Evolutionary conservation across 108 stramenopile genomes (phyloP).

Genomic region (Pseudonitzschia delicatissima): DNA sequence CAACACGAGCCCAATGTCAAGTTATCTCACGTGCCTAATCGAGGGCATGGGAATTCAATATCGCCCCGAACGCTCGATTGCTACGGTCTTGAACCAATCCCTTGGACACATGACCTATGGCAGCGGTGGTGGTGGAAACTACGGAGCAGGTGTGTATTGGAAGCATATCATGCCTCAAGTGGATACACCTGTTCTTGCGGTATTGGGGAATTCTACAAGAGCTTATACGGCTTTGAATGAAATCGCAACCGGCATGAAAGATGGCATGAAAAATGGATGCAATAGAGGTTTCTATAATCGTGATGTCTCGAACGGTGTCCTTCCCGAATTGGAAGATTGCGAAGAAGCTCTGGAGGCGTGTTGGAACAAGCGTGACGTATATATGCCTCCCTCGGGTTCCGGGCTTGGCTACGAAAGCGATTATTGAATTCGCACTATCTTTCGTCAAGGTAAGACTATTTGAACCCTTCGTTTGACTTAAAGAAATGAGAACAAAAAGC

Average conservation of each 20-base stretch:
- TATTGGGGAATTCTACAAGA: conserved; percentile 71
- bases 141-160: conserved; percentile 72
- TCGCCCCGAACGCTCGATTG: conserved; percentile 63
- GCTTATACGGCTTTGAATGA: conserved; percentile 40
- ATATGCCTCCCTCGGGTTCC: conserved; percentile 55
- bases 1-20: conserved; percentile 4
- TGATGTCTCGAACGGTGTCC: conserved; percentile 59
- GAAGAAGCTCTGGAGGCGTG: conserved; percentile 65
- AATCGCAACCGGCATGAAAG: conserved; percentile 45
- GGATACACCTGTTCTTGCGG: conserved; percentile 37
- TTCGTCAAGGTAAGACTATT: not conserved
- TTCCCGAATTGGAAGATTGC: conserved; percentile 78
- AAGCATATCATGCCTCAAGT: conserved; percentile 10
- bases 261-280: conserved; percentile 39
- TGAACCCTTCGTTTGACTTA: not conserved
- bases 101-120: conserved; percentile 41
- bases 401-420: not conserved
- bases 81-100: conserved; percentile 51
- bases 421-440: not conserved
- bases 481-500: not conserved
- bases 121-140: conserved; percentile 7
- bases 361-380: conserved; percentile 60
- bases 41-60: conserved; percentile 71
- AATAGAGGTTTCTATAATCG: conserved; percentile 57
- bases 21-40: conserved; percentile 48